Evolutionary conservation across 495 filamentous ascomycete species (phyloP), one percentile per base, ranked within the genome.

Genomic region (Aspergillus conjunctus): DNA sequence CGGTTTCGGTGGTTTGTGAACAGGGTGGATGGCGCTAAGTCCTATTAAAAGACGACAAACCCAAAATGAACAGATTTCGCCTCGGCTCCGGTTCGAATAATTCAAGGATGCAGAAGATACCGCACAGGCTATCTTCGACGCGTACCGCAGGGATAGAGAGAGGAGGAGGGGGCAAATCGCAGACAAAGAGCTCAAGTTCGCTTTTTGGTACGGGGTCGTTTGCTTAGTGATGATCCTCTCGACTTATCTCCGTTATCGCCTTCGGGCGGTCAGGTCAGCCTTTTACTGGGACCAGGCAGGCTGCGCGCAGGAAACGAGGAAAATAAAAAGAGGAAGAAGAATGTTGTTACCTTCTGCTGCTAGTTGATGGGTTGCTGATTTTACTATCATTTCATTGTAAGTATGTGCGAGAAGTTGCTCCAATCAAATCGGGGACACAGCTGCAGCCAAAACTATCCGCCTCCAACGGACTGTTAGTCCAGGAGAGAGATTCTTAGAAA

Each of bases 231-330:
- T 51, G 57, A 26, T 2, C 26, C 31, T 59, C 34, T 26, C 26
- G 33, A 31, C 17, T 45, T 59, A 59, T 53, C 57, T 59, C 57
- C 57, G 57, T 59, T 59, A 59, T 59, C 57, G 51, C 57, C 57
- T 53, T 14, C 11, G 32, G 57, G 57, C 48, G 57, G 57, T 59
- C 57, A 41, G 57, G 57, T 59, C 57, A 41, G 21, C 8, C 33
- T 21, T 17, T 12, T 20, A 20, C 14, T 45, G 45, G 21, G 54
- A n/a, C 22, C 17, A 31, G 48, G 15, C 21, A 15, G 48, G 30
- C 30, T n/a, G n/a, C n/a, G n/a, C n/a, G n/a, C n/a, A n/a, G 21
- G 21, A 31, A 30, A 20, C 14, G 48, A 22, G 7, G 7, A 26
- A 14, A 6, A 14, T 5, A 22, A 3, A 50, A 20, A 20, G 1